Evolutionary conservation across 208 protist species (phyloP), one percentile per base, ranked within the genome.

Genomic region (Wallacemonas rigidus): DNA sequence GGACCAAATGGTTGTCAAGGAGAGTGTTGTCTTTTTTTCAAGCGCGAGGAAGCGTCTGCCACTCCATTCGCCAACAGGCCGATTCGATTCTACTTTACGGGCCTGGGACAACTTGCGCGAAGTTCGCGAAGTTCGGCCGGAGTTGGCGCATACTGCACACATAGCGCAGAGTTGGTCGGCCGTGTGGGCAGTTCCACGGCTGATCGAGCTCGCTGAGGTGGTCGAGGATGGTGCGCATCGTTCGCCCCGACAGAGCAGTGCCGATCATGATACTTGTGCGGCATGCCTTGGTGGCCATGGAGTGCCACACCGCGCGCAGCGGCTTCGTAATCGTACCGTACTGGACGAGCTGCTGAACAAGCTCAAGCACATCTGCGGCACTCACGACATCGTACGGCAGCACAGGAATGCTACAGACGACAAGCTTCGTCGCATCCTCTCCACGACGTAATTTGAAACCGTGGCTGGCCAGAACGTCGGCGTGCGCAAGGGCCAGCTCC

Each of bases 141-240:
- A 81, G 63, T n/a, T 76, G 56, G 3, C 71, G 67, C 1, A 94
- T 67, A 53, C 74, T 86, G 26, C 77, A 68, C 14, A 95, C 67
- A 58, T 92, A 81, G 43, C 94, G 85, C 58, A 97, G 67, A 11
- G 95, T 98, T 3, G 95, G 95, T 26, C 97, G 80, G 35, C 97
- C 97, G 75, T 98, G 97, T n/a, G 97, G 97, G 65, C 95, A 98
- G 79, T 89, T 94, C 95, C 97, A 98, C 53, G 97, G 97, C 61
- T 97, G 89, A 2, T 96, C 83, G n/a, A 98, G 74, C 69, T 78
- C 74, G 35, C 76, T 72, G 35, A 98, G 79, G 17, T 88, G 82
- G 38, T 76, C 69, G 62, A 98, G 78, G 53, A 98, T 85, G 44
- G 65, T 76, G 12, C 77, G 72, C 95, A 98, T 98, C n/a, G 79